phyloP scores from a whole-genome alignment of 2,329 filamentous ascomycete species.

The Hypoxylon sp. region DNA sequence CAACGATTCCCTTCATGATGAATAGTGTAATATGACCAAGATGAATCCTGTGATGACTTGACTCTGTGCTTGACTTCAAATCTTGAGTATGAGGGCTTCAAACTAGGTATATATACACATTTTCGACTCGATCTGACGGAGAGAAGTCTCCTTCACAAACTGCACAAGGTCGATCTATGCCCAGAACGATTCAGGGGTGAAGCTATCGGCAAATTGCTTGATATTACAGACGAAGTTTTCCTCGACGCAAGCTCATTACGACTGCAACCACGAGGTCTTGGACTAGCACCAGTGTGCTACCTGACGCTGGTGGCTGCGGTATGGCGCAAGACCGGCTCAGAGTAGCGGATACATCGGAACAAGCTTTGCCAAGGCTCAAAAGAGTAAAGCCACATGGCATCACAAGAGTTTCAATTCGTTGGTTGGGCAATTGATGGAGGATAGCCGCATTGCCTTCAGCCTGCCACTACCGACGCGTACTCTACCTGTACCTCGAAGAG shows the following conservation, averaged over 20 bases:
- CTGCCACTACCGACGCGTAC: slow-evolving; percentile 19
- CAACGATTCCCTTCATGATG: slow-evolving; percentile 42
- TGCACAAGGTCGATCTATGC: neutral
- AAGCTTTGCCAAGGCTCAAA: slow-evolving; percentile 41
- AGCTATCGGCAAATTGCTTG: slow-evolving; percentile 27
- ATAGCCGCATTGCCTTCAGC: slow-evolving; percentile 21
- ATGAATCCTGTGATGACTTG: slow-evolving; percentile 19
- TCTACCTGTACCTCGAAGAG: slow-evolving; percentile 14
- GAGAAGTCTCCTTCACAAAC: slow-evolving; percentile 7
- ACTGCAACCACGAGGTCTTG: slow-evolving; percentile 14
- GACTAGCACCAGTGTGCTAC: slow-evolving; percentile 13
- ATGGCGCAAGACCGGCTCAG: slow-evolving; percentile 23
- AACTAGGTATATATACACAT: slow-evolving; percentile 36
- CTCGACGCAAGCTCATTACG: slow-evolving; percentile 16
- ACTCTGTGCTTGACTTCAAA: slow-evolving; percentile 5
- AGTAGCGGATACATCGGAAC: slow-evolving; percentile 35
- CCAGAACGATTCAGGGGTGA: slow-evolving; percentile 19
- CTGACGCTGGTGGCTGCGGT: slow-evolving; percentile 3
- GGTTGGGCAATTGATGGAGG: slow-evolving; percentile 21
- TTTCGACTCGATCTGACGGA: slow-evolving; percentile 14
- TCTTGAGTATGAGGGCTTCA: slow-evolving; percentile 4
- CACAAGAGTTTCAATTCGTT: slow-evolving; percentile 14
- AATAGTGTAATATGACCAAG: slow-evolving; percentile 9
- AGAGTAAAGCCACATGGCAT: slow-evolving; percentile 24
- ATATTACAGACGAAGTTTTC: slow-evolving; percentile 11